These are phyloP conservation scores for Penicillium italicum DNA, from an alignment of 2,329 filamentous ascomycete genomes.

Conservation along the genomic window DNA sequence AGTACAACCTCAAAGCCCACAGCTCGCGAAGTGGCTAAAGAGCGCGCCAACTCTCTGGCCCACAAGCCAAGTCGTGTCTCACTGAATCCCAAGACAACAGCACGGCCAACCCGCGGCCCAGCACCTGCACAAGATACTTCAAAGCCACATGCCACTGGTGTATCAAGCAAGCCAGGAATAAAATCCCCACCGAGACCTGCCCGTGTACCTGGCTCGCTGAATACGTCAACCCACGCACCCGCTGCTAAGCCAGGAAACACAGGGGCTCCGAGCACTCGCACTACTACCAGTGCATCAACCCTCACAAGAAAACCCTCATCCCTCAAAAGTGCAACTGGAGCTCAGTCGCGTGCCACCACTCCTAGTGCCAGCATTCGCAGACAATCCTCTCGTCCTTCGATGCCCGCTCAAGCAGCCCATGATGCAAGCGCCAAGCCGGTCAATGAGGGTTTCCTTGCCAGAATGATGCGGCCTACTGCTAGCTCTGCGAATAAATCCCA, in stretches of 20 bases:
- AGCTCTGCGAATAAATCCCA: slow-evolving; percentile 50
- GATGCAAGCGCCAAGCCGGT: slow-evolving; percentile 36
- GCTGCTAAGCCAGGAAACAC: slow-evolving; percentile 31
- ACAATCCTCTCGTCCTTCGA: slow-evolving; percentile 33
- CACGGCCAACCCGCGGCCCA: slow-evolving; percentile 28
- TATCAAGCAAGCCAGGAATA: slow-evolving; percentile 30
- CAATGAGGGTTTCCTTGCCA: slow-evolving; percentile 48
- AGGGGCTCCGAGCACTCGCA: slow-evolving; percentile 27
- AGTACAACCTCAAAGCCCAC: slow-evolving; percentile 23
- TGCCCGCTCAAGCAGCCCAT: slow-evolving; percentile 27
- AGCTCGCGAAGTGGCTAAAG: slow-evolving; percentile 31
- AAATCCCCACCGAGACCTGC: slow-evolving; percentile 42
- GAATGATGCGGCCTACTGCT: slow-evolving; percentile 52
- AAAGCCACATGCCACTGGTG: slow-evolving; percentile 24
- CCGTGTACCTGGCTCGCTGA: slow-evolving; percentile 41
- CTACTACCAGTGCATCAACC: slow-evolving; percentile 24
- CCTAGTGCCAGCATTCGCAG: slow-evolving; percentile 28
- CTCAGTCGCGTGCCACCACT: slow-evolving; percentile 23
- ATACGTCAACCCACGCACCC: slow-evolving; percentile 41
- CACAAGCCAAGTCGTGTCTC: slow-evolving; percentile 35
- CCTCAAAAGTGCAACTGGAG: slow-evolving; percentile 27
- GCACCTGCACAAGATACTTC: slow-evolving; percentile 29
- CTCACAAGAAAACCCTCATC: slow-evolving; percentile 39
- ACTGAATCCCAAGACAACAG: slow-evolving; percentile 29
- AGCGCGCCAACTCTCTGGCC: slow-evolving; percentile 25